A percentile compares a stretch with the other conserved stretches of the same genome.
These are phyloP conservation scores for Pulveroboletus ravenelii DNA, from an alignment of 768 basidiomycete genomes.

Conservation along the genomic window DNA sequence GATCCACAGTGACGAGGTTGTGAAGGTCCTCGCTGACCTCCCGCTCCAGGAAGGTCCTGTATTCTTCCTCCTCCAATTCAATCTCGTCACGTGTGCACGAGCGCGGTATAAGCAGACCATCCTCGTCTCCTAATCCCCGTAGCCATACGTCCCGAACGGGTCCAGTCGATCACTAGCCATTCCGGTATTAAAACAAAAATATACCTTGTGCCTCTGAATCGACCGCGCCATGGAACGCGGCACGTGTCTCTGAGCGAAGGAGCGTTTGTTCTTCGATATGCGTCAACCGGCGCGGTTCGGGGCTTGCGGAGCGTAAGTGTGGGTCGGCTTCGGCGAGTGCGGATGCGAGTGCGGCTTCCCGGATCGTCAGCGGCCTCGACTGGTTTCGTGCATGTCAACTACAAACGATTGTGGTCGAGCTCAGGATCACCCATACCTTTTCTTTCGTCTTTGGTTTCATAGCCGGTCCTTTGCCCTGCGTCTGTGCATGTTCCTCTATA, in stretches of 20 bases:
- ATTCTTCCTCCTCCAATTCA: conserved; percentile 80
- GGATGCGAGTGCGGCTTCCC: conserved; percentile 66
- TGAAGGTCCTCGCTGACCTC: conserved; percentile 76
- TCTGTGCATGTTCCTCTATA: conserved; percentile 61
- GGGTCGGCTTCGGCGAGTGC: conserved; percentile 46
- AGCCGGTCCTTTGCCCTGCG: conserved; percentile 24
- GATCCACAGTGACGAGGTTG: conserved; percentile 56
- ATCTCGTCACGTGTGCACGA: conserved; percentile 76
- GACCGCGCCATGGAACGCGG: conserved; percentile 64
- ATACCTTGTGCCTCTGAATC: conserved; percentile 13
- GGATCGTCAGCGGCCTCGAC: conserved; percentile 70
- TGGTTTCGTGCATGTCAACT: conserved; percentile 23
- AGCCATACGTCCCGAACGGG: neutral
- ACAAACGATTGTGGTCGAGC: neutral
- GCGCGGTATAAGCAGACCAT: conserved; percentile 67
- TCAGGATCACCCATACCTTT: conserved; percentile 39
- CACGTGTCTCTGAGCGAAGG: conserved; percentile 77
- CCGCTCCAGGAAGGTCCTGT: conserved; percentile 72
- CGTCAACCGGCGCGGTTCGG: conserved; percentile 49
- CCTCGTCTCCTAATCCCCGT: conserved; percentile 43
- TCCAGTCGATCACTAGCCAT: neutral
- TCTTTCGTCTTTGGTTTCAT: conserved; percentile 36
- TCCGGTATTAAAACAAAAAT: neutral
- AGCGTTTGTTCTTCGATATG: conserved; percentile 74
- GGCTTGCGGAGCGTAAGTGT: conserved; percentile 54